Conservation (phyloP, 2,329 filamentous ascomycete species). For the Colletotrichum lini region DNA sequence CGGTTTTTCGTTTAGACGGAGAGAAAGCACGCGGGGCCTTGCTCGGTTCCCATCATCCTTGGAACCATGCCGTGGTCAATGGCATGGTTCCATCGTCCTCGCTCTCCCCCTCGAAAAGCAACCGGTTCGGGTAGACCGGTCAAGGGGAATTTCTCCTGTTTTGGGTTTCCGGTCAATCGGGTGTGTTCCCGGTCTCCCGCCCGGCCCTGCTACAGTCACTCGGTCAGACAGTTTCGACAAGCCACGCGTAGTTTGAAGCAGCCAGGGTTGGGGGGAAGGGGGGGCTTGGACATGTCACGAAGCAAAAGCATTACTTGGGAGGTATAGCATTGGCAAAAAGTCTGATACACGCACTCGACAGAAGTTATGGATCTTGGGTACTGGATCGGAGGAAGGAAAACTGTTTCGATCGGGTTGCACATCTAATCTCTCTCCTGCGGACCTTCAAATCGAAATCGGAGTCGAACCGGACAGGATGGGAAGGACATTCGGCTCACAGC, state of each 20-base stretch:
- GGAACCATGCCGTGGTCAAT: no score
- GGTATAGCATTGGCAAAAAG: slow-evolving; percentile 8
- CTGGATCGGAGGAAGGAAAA: neutral
- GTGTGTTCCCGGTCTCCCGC: slow-evolving; percentile 15
- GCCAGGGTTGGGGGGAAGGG: neutral
- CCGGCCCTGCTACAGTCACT: neutral
- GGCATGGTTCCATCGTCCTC: no score
- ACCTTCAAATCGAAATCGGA: neutral
- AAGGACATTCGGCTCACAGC: neutral
- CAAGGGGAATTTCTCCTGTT: slow-evolving; percentile 6
- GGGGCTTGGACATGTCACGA: neutral
- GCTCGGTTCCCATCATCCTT: neutral
- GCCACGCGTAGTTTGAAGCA: slow-evolving; percentile 11
- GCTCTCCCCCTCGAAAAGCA: neutral
- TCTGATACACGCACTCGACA: neutral
- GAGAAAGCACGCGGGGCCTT: neutral
- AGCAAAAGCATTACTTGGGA: neutral
- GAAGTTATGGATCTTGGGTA: neutral
- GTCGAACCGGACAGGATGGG: neutral
- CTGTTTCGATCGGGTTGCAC: neutral
- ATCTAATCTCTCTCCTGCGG: neutral
- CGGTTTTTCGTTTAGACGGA: neutral
- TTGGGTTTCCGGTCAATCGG: slow-evolving; percentile 31
- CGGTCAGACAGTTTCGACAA: slow-evolving; percentile 1
- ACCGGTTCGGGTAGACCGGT: slow-evolving; percentile 10